phyloP scores from a whole-genome alignment of 2,329 filamentous ascomycete genomes.

The Metarhizium sp. region DNA sequence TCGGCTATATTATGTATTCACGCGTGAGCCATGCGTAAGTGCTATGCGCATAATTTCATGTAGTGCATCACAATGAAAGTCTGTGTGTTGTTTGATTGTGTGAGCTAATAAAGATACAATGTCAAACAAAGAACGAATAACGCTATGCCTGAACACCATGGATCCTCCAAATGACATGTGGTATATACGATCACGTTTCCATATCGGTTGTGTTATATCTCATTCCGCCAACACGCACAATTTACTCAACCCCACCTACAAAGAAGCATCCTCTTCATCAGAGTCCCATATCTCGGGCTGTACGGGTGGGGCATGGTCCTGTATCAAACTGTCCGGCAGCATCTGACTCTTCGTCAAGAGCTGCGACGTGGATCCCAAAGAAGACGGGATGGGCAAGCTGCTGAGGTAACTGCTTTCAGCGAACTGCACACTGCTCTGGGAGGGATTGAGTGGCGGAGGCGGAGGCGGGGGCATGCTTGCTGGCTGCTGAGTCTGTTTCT shows the following conservation, averaged over 20 bases:
- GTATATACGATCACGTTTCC: no score
- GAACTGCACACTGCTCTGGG: constrained; percentile 16
- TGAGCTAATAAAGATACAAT: no score
- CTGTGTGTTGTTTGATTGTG: no score
- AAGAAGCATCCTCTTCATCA: constrained; percentile 18
- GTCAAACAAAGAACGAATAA: no score
- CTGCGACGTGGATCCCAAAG: constrained; percentile 29
- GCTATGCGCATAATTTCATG: no score
- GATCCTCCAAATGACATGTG: no score
- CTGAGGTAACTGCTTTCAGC: constrained; percentile 13
- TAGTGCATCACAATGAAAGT: no score
- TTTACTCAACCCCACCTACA: constrained; percentile 5
- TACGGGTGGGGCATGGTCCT: constrained; percentile 22
- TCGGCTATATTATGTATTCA: no score
- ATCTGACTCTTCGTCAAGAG: constrained; percentile 42
- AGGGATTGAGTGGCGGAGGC: constrained; percentile 10
- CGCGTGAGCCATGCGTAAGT: no score
- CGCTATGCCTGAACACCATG: no score
- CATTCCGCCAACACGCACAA: neutral
- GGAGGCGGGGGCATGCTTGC: constrained; percentile 3
- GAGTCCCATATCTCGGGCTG: constrained; percentile 28
- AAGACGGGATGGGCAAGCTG: constrained; percentile 8
- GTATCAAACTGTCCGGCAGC: constrained; percentile 36
- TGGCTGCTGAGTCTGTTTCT: constrained; percentile 10
- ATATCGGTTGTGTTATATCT: neutral